A percentile compares a stretch with the other conserved stretches of the same genome.
phyloP scores from a whole-genome alignment of 345 rosid genomes.

The Populus euphratica region DNA sequence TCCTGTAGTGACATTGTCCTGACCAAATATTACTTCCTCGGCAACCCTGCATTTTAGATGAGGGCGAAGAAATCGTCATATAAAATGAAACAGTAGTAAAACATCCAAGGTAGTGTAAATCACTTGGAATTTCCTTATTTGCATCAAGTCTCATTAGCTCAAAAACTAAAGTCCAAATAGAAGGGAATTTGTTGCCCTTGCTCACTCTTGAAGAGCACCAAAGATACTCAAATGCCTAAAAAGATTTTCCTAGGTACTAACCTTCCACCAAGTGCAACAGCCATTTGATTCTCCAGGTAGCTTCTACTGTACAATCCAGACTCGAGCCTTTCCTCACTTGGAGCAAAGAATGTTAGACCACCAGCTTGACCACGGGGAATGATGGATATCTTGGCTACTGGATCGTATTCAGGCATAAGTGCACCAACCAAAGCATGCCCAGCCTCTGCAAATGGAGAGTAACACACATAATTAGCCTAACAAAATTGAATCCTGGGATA shows the following conservation, averaged over 20 bases:
- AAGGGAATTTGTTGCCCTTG: neutral
- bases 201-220: neutral
- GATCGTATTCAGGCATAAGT: slow-evolving; percentile 95
- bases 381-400: slow-evolving; percentile 91
- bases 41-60: slow-evolving; percentile 55
- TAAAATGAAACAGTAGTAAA: neutral
- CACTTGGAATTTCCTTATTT: neutral
- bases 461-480: slow-evolving; percentile 3
- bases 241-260: slow-evolving; percentile 24
- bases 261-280: slow-evolving; percentile 99
- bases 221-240: neutral
- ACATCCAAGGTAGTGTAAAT: neutral
- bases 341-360: slow-evolving; percentile 92
- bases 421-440: slow-evolving; percentile 98
- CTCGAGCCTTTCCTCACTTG: slow-evolving; percentile 96
- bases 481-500: neutral
- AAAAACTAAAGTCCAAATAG: neutral
- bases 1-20: slow-evolving; percentile 92
- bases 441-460: slow-evolving; percentile 60
- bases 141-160: neutral
- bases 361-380: slow-evolving; percentile 99
- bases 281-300: slow-evolving; percentile 98
- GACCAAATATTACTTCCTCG: slow-evolving; percentile 90
- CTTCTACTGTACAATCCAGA: slow-evolving; percentile 93
- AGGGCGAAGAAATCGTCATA: neutral